These are phyloP conservation scores for Drosera capensis DNA, from an alignment of 148 eudicot genomes.

Conservation along the genomic window DNA sequence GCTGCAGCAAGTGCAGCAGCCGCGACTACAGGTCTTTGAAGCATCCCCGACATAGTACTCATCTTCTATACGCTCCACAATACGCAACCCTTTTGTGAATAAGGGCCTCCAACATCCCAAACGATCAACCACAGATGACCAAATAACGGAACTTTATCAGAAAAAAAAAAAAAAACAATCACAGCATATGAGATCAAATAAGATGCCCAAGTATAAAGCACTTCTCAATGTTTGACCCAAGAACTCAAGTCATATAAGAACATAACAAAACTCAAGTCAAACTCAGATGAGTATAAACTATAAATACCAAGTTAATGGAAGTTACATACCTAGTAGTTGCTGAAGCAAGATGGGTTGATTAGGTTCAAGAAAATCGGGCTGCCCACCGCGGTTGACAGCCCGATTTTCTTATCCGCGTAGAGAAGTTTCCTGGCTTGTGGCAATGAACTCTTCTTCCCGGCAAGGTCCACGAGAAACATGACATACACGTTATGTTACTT, in stretches of 20 bases:
- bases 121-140: not conserved
- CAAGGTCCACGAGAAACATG: not conserved
- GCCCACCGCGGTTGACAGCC: conserved; percentile 41
- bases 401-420: conserved; percentile 4
- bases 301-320: conserved; percentile 2
- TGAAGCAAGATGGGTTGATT: not conserved
- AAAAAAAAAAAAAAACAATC: too few species aligned
- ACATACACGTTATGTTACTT: too few species aligned
- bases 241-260: too few species aligned
- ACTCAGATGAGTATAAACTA: not conserved
- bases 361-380: conserved; percentile 25
- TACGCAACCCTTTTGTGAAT: not conserved
- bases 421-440: not conserved
- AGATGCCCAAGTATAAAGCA: too few species aligned
- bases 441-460: not conserved
- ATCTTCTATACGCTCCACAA: conserved; percentile 13
- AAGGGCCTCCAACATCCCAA: not conserved
- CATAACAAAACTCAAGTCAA: conserved; percentile 7
- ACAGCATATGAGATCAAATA: too few species aligned
- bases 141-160: too few species aligned
- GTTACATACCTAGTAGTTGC: conserved; percentile 7
- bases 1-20: conserved; percentile 82
- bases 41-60: conserved; percentile 59
- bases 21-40: conserved; percentile 67
- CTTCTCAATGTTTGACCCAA: too few species aligned